Conservation (phyloP, 805 yeast genomes). For the Kluyveromyces lactis region DNA sequence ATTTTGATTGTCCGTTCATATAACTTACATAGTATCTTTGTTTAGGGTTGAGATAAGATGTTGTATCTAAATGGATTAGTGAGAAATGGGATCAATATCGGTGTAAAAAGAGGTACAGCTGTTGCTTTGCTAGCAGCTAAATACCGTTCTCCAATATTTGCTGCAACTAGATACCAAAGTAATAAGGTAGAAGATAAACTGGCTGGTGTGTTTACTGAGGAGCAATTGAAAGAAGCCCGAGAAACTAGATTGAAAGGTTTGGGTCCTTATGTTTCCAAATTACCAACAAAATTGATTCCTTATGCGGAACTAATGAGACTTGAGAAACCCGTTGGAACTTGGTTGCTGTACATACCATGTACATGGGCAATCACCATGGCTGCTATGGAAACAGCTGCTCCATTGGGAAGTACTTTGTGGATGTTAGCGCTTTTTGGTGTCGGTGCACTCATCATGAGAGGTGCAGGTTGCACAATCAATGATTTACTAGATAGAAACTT, state of each 20-base stretch:
- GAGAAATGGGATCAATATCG: neutral
- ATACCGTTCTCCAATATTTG: neutral
- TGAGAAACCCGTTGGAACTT: slow-evolving; percentile 95
- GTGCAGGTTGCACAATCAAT: slow-evolving; percentile 95
- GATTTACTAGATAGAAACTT: slow-evolving; percentile 79
- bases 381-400: slow-evolving; percentile 63
- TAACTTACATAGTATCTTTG: no score
- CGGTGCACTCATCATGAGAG: slow-evolving; percentile 89
- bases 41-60: no score
- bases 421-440: slow-evolving; percentile 66
- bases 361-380: slow-evolving; percentile 93
- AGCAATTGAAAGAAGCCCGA: slow-evolving; percentile 33
- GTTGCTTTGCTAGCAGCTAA: neutral
- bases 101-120: neutral
- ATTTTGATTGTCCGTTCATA: no score
- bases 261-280: slow-evolving; percentile 43
- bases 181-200: slow-evolving; percentile 1
- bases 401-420: slow-evolving; percentile 50
- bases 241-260: slow-evolving; percentile 41
- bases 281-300: slow-evolving; percentile 75
- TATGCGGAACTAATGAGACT: slow-evolving; percentile 87
- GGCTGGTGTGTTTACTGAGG: slow-evolving; percentile 18
- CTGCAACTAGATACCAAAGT: neutral
- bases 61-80: neutral
- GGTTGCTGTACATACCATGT: slow-evolving; percentile 74